A percentile compares a stretch with the other conserved stretches of the same genome.
These are phyloP conservation scores for Penicillium vulpinum DNA, from an alignment of 2,329 filamentous ascomycete species.

Conservation along the genomic window DNA sequence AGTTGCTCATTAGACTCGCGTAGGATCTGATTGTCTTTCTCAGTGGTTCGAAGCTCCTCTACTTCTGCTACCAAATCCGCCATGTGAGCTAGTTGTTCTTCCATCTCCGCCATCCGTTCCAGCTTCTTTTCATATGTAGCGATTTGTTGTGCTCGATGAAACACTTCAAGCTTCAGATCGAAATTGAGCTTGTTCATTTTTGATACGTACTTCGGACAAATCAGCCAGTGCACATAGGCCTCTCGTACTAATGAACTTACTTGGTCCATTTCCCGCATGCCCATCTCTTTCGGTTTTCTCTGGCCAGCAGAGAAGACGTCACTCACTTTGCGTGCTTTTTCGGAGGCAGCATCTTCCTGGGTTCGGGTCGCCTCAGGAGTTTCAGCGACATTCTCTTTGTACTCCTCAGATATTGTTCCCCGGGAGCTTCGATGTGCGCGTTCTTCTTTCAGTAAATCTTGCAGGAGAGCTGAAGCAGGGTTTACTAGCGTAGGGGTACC, in stretches of 20 bases:
- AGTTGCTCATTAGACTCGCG: slow-evolving; percentile 42
- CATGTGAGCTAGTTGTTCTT: slow-evolving; percentile 40
- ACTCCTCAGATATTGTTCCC: slow-evolving; percentile 25
- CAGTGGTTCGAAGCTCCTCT: slow-evolving; percentile 37
- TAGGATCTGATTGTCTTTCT: slow-evolving; percentile 39
- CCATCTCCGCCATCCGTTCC: slow-evolving; percentile 37
- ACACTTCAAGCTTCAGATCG: slow-evolving; percentile 46
- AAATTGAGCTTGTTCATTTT: slow-evolving; percentile 48
- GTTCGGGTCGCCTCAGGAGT: slow-evolving; percentile 29
- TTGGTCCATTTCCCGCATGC: slow-evolving; percentile 45
- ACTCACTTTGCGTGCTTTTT: slow-evolving; percentile 36
- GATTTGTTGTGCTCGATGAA: slow-evolving; percentile 43
- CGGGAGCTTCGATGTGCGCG: slow-evolving; percentile 40
- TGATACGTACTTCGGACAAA: slow-evolving; percentile 40
- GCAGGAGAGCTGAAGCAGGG: slow-evolving; percentile 41
- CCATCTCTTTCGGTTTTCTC: slow-evolving; percentile 43
- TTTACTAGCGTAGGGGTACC: slow-evolving; percentile 37
- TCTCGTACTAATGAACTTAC: slow-evolving; percentile 24
- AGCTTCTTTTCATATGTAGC: slow-evolving; percentile 38
- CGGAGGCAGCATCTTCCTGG: slow-evolving; percentile 37
- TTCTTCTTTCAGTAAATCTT: slow-evolving; percentile 44
- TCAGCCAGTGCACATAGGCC: slow-evolving; percentile 13
- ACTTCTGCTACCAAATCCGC: slow-evolving; percentile 41
- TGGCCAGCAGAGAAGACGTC: slow-evolving; percentile 32
- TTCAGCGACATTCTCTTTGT: slow-evolving; percentile 23